phyloP scores from a whole-genome alignment of 345 rosid genomes.

The Noccaea bulbosa region DNA sequence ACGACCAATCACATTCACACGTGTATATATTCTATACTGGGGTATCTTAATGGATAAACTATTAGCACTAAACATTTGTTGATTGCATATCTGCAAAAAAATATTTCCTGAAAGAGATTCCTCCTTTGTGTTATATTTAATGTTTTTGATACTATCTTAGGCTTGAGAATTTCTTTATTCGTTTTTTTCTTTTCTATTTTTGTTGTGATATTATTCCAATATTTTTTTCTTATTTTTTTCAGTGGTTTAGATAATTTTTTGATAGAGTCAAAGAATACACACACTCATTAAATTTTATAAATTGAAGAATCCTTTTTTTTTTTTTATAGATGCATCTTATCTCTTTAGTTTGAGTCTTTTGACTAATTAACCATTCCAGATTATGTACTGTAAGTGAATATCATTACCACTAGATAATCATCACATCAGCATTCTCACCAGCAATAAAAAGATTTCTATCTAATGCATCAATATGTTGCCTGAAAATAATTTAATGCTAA shows the following conservation, averaged over 20 bases:
- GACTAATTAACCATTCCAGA: background rate
- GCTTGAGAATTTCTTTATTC: background rate
- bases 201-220: background rate
- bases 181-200: background rate
- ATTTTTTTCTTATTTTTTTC: no score
- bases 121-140: slow-evolving; percentile 1
- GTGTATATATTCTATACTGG: background rate
- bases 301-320: background rate
- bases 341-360: background rate
- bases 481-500: background rate
- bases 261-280: background rate
- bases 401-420: background rate
- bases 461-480: background rate
- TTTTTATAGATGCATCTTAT: background rate
- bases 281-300: background rate
- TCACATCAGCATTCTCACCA: background rate
- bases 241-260: background rate
- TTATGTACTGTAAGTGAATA: background rate
- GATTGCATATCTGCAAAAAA: background rate
- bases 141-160: slow-evolving; percentile 1
- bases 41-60: background rate
- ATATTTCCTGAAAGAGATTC: background rate
- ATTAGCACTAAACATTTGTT: background rate
- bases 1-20: slow-evolving; percentile 1
- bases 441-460: background rate